A percentile compares a stretch with the other conserved stretches of the same genome.
These are phyloP conservation scores for Scopulariopsis brevicaulis DNA, from an alignment of 2,329 filamentous ascomycete genomes.

Conservation along the genomic window DNA sequence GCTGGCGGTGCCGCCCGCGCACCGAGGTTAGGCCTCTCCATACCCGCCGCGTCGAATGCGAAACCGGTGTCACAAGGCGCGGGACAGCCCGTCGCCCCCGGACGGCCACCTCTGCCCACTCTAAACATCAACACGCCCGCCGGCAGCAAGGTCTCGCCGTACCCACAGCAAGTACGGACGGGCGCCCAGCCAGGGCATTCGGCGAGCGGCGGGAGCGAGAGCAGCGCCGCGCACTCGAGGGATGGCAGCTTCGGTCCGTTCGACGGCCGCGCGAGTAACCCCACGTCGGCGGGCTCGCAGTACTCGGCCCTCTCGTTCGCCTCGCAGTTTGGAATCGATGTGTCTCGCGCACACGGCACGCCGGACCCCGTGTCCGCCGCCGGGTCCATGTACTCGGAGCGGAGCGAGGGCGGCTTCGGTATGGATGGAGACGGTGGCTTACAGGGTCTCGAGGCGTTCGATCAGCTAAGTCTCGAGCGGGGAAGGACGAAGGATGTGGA, in stretches of 20 bases:
- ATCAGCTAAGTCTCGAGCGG: conserved; percentile 71
- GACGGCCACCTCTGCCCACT: conserved; percentile 55
- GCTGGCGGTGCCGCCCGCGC: conserved; percentile 50
- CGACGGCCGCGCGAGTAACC: conserved; percentile 67
- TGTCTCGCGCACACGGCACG: conserved; percentile 52
- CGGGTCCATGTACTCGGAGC: conserved; percentile 72
- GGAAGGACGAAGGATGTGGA: conserved; percentile 81
- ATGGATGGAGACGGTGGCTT: conserved; percentile 74
- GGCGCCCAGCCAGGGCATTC: conserved; percentile 45
- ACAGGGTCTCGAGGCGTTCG: conserved; percentile 66
- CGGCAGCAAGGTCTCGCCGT: conserved; percentile 64
- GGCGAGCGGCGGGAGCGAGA: conserved; percentile 68
- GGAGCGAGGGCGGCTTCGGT: conserved; percentile 59
- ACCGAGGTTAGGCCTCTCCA: conserved; percentile 77
- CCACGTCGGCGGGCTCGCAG: conserved; percentile 77
- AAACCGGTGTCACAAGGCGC: conserved; percentile 47
- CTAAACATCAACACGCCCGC: conserved; percentile 81
- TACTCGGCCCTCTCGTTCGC: conserved; percentile 78
- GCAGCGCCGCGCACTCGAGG: conserved; percentile 66
- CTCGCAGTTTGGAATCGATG: conserved; percentile 57
- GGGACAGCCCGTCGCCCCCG: conserved; percentile 13
- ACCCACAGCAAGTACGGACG: conserved; percentile 34
- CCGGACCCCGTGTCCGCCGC: conserved; percentile 84
- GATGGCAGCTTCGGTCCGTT: conserved; percentile 73
- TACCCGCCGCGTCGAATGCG: conserved; percentile 74